phyloP scores from a whole-genome alignment of 75 land plant species.

The Pinus albicaulis region DNA sequence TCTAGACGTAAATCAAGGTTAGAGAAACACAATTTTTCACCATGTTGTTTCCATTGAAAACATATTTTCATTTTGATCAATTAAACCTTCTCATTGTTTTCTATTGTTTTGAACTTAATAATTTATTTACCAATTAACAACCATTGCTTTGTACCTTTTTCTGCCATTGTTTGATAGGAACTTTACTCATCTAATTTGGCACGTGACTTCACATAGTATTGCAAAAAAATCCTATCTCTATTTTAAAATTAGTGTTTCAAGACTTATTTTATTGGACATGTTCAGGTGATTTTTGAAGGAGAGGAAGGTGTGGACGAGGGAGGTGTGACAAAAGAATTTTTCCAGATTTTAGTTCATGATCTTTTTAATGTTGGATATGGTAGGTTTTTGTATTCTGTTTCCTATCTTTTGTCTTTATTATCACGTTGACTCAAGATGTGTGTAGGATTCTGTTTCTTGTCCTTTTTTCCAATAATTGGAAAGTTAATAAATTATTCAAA shows the following conservation, averaged over 20 bases:
- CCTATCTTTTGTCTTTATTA: neutral
- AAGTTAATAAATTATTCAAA: too few species aligned
- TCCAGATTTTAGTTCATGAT: constrained; percentile 38
- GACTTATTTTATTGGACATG: neutral
- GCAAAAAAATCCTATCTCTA: neutral
- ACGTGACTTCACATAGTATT: neutral
- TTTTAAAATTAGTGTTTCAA: neutral
- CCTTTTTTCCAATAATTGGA: too few species aligned
- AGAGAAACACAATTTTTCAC: too few species aligned
- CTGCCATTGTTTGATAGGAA: neutral
- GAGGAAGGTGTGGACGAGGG: constrained; percentile 50
- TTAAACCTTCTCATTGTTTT: too few species aligned
- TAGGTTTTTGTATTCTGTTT: constrained; percentile 10
- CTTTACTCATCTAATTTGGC: neutral
- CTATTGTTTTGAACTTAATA: neutral
- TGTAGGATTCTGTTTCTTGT: too few species aligned
- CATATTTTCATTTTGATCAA: too few species aligned
- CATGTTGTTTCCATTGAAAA: too few species aligned
- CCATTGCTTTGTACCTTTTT: neutral
- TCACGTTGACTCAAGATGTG: neutral
- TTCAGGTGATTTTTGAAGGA: constrained; percentile 45
- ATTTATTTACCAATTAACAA: neutral
- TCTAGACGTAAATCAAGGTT: too few species aligned
- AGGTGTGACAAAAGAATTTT: constrained; percentile 44
- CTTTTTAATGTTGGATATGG: constrained; percentile 53